Evolutionary conservation across 2,329 filamentous ascomycete species (phyloP).

Genomic region (Penicillium oxalicum): DNA sequence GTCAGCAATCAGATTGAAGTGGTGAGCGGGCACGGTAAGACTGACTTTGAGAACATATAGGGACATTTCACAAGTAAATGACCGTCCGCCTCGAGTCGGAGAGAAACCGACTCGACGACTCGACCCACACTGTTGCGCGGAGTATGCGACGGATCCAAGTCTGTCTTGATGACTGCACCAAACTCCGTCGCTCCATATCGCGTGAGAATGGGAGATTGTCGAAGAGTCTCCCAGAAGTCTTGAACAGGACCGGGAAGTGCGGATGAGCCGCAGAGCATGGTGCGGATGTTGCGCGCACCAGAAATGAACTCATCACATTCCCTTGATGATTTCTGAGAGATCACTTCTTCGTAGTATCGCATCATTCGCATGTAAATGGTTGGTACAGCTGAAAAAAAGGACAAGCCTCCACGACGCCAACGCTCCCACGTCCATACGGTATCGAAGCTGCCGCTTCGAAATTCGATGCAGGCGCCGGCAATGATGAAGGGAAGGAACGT

Average conservation of each 20-base stretch:
- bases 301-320: conserved; percentile 36
- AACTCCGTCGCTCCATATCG: conserved; percentile 44
- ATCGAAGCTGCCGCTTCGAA: conserved; percentile 41
- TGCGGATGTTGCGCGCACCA: conserved; percentile 26
- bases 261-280: conserved; percentile 36
- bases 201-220: conserved; percentile 34
- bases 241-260: conserved; percentile 46
- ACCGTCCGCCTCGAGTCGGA: conserved; percentile 45
- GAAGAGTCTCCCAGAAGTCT: conserved; percentile 42
- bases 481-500: conserved; percentile 44
- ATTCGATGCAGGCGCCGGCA: conserved; percentile 41
- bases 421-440: conserved; percentile 41
- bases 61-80: conserved; percentile 40
- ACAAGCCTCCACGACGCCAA: conserved; percentile 35
- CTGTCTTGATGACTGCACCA: conserved; percentile 40
- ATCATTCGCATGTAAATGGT: conserved; percentile 46
- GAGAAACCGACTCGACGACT: conserved; percentile 34
- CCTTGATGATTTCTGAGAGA: conserved; percentile 19
- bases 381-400: conserved; percentile 46
- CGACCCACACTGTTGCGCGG: conserved; percentile 29
- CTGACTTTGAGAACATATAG: conserved; percentile 34
- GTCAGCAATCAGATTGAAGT: neutral
- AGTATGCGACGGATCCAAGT: conserved; percentile 23
- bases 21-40: conserved; percentile 6
- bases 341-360: conserved; percentile 35